phyloP scores from a whole-genome alignment of 176 grass and related monocot genomes.

The Olyra latifolia region DNA sequence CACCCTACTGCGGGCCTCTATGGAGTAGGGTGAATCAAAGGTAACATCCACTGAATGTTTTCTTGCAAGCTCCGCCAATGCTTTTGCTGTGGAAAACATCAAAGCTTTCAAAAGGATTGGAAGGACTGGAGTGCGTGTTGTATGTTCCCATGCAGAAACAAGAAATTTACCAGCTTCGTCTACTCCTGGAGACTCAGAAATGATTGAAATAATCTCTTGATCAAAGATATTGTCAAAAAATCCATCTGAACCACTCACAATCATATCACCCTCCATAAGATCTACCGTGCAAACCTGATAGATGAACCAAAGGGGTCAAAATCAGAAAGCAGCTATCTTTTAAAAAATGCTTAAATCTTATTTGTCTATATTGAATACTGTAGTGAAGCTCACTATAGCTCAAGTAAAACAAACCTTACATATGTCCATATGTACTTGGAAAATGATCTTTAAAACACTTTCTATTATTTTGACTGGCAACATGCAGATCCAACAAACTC shows the following conservation, averaged over 20 bases:
- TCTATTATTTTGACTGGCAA: background rate
- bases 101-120: background rate
- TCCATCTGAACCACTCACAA: constrained; percentile 93
- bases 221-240: constrained; percentile 94
- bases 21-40: constrained; percentile 94
- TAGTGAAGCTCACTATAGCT: background rate
- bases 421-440: background rate
- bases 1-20: constrained; percentile 81
- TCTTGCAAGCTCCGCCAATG: constrained; percentile 72
- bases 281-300: constrained; percentile 75
- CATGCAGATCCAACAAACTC: background rate
- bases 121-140: background rate
- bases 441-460: background rate
- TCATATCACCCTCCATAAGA: constrained; percentile 75
- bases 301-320: constrained; percentile 1
- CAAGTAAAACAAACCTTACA: constrained; percentile 8
- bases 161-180: constrained; percentile 67
- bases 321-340: constrained; percentile 37
- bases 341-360: constrained; percentile 15
- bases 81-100: constrained; percentile 54
- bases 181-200: constrained; percentile 61
- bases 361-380: background rate
- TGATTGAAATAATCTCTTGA: constrained; percentile 66
- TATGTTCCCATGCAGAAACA: background rate
- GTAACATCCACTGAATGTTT: constrained; percentile 78